Evolutionary conservation across 2,329 filamentous ascomycete species (phyloP).

Genomic region (Scedosporium minutisporum): DNA sequence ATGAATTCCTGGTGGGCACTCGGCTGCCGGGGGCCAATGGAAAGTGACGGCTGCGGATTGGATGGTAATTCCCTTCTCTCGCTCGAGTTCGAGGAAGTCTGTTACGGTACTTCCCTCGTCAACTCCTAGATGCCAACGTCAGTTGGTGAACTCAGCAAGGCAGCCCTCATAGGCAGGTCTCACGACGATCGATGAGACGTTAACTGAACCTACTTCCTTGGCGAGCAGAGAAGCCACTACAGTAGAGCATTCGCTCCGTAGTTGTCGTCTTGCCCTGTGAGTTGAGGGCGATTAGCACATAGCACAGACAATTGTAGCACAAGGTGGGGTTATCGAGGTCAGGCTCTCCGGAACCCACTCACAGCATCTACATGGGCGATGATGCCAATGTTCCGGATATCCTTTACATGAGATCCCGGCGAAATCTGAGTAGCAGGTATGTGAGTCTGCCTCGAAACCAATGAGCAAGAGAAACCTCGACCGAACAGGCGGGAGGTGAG

Average conservation of each 20-base stretch:
- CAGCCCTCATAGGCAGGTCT: too few species aligned
- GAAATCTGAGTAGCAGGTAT: neutral
- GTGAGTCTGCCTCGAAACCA: neutral
- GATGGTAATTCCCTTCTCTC: conserved; percentile 62
- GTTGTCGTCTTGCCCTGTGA: conserved; percentile 85
- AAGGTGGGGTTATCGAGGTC: too few species aligned
- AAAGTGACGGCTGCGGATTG: conserved; percentile 95
- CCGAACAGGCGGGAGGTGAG: neutral
- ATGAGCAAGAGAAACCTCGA: neutral
- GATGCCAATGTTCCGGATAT: conserved; percentile 91
- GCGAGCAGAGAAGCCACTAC: conserved; percentile 79
- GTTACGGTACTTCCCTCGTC: conserved; percentile 96
- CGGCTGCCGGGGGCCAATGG: conserved; percentile 64
- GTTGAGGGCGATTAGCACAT: neutral
- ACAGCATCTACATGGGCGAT: conserved; percentile 96
- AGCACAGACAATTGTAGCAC: too few species aligned
- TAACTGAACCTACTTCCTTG: conserved; percentile 52
- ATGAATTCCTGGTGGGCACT: conserved; percentile 26
- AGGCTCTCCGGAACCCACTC: conserved; percentile 15
- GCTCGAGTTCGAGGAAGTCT: conserved; percentile 86
- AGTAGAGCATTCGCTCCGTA: conserved; percentile 97
- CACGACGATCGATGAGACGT: neutral
- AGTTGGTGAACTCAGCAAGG: neutral
- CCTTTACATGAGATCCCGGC: conserved; percentile 1
- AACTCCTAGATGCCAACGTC: conserved; percentile 51